These are phyloP conservation scores for Cryomyces antarcticus DNA, from an alignment of 495 filamentous ascomycete genomes.

Conservation along the genomic window DNA sequence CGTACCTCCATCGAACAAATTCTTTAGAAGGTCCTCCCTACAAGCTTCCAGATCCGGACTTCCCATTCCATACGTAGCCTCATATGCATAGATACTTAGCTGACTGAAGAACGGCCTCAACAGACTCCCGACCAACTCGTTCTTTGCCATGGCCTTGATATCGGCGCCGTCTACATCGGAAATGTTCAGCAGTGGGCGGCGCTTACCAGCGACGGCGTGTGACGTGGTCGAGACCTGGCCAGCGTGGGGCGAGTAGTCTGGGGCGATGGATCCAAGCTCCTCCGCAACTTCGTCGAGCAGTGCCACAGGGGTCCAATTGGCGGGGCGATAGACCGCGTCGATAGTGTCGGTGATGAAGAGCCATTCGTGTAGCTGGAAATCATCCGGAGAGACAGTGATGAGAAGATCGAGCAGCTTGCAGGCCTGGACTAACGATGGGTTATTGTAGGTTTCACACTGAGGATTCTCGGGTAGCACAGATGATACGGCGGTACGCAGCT, in stretches of 20 bases:
- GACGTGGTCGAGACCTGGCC: constrained; percentile 1
- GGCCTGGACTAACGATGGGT: constrained; percentile 59
- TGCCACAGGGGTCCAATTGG: constrained; percentile 49
- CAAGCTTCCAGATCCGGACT: constrained; percentile 47
- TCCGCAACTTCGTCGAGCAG: constrained; percentile 76
- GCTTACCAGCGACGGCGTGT: neutral
- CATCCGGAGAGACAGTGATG: constrained; percentile 70
- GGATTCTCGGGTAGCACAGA: constrained; percentile 44
- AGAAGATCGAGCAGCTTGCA: constrained; percentile 81
- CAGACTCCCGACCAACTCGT: constrained; percentile 28
- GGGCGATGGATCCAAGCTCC: constrained; percentile 36
- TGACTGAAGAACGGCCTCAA: constrained; percentile 78
- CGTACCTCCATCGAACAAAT: constrained; percentile 64
- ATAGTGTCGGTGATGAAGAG: constrained; percentile 92
- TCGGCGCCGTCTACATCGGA: constrained; percentile 5
- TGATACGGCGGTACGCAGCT: constrained; percentile 64
- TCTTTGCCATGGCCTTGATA: constrained; percentile 13
- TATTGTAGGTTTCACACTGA: constrained; percentile 58
- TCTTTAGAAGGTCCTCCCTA: constrained; percentile 44
- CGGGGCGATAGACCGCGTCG: constrained; percentile 77
- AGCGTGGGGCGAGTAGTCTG: constrained; percentile 18
- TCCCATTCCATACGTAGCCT: constrained; percentile 74
- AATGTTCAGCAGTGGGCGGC: constrained; percentile 3
- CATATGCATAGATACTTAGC: constrained; percentile 79
- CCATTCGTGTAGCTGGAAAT: constrained; percentile 93